These are phyloP conservation scores for Trichoderma sp. DNA, from an alignment of 2,329 filamentous ascomycete species.

Conservation along the genomic window DNA sequence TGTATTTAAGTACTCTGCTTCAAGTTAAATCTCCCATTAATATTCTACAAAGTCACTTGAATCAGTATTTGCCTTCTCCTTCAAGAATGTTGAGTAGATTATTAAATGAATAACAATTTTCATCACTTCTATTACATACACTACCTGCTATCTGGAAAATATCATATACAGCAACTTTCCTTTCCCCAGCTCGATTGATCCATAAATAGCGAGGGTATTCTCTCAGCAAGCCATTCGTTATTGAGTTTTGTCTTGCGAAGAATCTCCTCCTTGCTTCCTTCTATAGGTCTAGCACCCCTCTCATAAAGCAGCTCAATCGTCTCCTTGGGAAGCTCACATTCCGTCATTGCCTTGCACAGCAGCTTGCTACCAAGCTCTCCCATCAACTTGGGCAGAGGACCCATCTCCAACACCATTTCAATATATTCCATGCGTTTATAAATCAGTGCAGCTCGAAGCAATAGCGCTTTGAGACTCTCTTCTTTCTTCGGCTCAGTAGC, in stretches of 20 bases:
- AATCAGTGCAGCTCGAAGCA: not conserved
- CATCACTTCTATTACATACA: no score
- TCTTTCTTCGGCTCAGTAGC: not conserved
- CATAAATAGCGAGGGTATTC: no score
- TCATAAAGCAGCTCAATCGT: not conserved
- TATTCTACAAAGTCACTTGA: no score
- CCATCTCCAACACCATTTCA: not conserved
- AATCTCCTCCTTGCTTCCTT: not conserved
- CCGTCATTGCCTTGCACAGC: not conserved
- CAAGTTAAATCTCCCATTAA: no score
- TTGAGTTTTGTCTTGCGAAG: not conserved
- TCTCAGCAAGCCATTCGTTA: no score
- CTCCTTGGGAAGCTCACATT: not conserved
- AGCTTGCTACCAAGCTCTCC: not conserved
- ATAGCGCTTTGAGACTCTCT: not conserved
- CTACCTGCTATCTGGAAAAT: no score
- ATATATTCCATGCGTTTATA: not conserved
- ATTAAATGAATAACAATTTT: no score
- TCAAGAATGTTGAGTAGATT: no score
- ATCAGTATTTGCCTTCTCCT: no score
- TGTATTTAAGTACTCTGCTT: no score
- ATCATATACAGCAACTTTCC: no score
- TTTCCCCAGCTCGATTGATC: no score
- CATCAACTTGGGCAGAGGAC: not conserved
- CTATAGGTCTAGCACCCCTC: not conserved